Base-by-base conservation (phyloP, 1,284 basidiomycete genomes). In the Ustilago curta region DNA sequence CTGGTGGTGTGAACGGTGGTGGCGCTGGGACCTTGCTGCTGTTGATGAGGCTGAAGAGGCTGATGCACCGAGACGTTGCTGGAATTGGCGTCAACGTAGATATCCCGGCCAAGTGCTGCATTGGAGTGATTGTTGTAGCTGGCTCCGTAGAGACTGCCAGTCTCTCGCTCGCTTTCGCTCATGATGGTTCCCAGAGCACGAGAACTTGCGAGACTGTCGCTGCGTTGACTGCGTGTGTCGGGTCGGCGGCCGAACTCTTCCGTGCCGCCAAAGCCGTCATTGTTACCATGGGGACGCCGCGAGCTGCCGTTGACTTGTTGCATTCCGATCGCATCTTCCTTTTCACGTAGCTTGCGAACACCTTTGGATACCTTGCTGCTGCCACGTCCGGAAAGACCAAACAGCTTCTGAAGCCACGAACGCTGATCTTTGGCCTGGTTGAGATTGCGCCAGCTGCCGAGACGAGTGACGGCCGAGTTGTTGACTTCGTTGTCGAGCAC, bases 401-500 rank as follows among this genome's bases (percentile, higher is more conserved):
- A 85, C 18, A 93, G 70, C 73, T 89, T 91, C 86, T 95, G 90
- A 66, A 91, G 88, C 89, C 90, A 93, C 0, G 88, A 86, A 16
- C 95, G 90, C 0, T 91, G 88, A 84, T 96, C 94, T 7, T 86
- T 87, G 0, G 92, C 92, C 78, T 92, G 91, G 83, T 98, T 97
- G 49, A 94, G 90, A 83, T 98, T 98, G 63, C 88, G 89, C 93
- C 93, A 96, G 69, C 91, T 90, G 8, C 90, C 91, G 11, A 98
- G 89, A 73, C 92, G 91, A 0, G 93, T 95, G 16, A 91, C 90
- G 9, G 93, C 92, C 0, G 92, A 93, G 57, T 91, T 94, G 87
- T 96, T 96, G 77, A 96, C 93, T 82, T 95, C 90, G 76, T 97
- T 93, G 84, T 98, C 95, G 48, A 96, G 88, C 4, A 87, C 84